Base-by-base conservation (phyloP, 1,139 yeast species). In the Hyphopichia buzzinii region DNA sequence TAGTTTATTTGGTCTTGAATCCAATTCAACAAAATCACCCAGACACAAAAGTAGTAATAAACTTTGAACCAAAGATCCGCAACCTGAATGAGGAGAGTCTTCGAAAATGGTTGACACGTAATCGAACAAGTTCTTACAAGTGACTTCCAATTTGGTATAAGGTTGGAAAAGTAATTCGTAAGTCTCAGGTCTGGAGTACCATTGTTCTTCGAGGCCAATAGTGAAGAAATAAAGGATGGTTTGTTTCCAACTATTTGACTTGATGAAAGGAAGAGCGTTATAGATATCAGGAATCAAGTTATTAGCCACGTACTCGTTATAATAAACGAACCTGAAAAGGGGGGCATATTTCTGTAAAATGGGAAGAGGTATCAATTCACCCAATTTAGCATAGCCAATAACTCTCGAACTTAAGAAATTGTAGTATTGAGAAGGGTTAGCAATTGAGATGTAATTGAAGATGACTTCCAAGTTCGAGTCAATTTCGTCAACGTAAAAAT, bases 161-260 rank as follows among this genome's bases (percentile, higher is more conserved):
- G 52, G 46, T 38, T 57, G 54, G 10, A 64, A 54, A 14, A 67
- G 54, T 34, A 49, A 39, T 35, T 62, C 36, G 49, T 67, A 72
- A 46, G 79, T 84, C 11, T 57, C 54, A 0, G 87, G 79, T 46
- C 83, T 64, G n/a, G 81, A 66, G 35, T 73, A 62, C 14, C 76
- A 62, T 77, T 86, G 85, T 41, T 71, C 69, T 44, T 71, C 66
- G 8, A 81, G 54, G 31, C 77, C 62, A 36, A 66, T 66, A 17
- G 80, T 59, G 39, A 75, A 65, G 46, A 76, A 81, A 15, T 72
- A 66, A 25, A 79, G 60, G 3, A 79, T 54, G 11, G 77, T 60
- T 47, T 74, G 76, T 41, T 71, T 74, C 72, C 86, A 84, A 4
- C 78, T 62, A 14, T 65, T 67, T 38, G 76, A 72, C 43, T 67